These are phyloP conservation scores for Aspergillus piperis DNA, from an alignment of 2,329 filamentous ascomycete species.

Conservation along the genomic window DNA sequence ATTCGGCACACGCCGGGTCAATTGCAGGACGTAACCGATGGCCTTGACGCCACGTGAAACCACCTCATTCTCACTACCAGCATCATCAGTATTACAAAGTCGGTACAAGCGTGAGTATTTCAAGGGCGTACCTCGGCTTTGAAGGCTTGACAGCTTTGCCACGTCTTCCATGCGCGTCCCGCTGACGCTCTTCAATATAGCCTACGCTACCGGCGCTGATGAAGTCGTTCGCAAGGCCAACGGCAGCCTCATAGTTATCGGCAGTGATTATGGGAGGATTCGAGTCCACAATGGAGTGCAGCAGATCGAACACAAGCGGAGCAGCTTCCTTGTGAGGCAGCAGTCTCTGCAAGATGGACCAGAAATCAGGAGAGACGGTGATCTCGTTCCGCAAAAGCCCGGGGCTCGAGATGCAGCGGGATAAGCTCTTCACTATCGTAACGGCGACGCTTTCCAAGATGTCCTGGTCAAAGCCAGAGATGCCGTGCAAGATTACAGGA, in stretches of 20 bases:
- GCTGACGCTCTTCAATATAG: conserved; percentile 67
- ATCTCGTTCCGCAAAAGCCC: conserved; percentile 84
- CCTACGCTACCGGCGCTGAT: conserved; percentile 78
- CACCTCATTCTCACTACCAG: conserved; percentile 65
- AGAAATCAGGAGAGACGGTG: conserved; percentile 95
- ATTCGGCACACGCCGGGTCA: conserved; percentile 78
- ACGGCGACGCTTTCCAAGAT: conserved; percentile 73
- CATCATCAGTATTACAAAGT: conserved; percentile 6
- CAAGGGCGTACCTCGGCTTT: conserved; percentile 55
- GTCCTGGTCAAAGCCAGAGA: conserved; percentile 82
- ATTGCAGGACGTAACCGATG: conserved; percentile 75
- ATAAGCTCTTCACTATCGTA: conserved; percentile 75
- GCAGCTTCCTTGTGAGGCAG: conserved; percentile 70
- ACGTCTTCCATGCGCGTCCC: conserved; percentile 56
- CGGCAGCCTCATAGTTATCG: conserved; percentile 91
- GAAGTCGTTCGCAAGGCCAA: conserved; percentile 84
- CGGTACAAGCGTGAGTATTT: background rate
- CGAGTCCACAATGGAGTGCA: conserved; percentile 72
- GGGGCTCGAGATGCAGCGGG: conserved; percentile 75
- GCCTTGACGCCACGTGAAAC: conserved; percentile 79
- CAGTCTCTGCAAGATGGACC: conserved; percentile 81
- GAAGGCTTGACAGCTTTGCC: conserved; percentile 56
- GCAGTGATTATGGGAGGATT: conserved; percentile 82
- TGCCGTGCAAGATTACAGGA: conserved; percentile 85
- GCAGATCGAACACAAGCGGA: conserved; percentile 79